Conservation (phyloP, 805 yeast species). For the Phaffomyces opuntiae region DNA sequence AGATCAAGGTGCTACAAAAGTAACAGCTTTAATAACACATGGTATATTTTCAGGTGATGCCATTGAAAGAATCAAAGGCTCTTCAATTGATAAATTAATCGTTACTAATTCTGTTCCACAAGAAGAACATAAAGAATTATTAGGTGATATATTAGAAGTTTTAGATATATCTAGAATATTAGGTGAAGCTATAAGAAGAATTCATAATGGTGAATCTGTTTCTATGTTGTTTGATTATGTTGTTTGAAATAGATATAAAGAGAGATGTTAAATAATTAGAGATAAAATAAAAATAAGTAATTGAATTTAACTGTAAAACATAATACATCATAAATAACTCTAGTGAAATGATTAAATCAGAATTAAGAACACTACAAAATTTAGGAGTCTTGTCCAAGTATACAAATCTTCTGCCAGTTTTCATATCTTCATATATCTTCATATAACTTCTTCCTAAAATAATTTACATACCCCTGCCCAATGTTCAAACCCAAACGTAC, state of each 20-base stretch:
- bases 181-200: conserved; percentile 93
- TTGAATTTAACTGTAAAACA: too few species aligned
- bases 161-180: conserved; percentile 83
- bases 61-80: conserved; percentile 53
- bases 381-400: too few species aligned
- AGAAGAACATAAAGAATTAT: conserved; percentile 39
- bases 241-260: neutral
- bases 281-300: too few species aligned
- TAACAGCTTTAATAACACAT: conserved; percentile 85
- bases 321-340: too few species aligned
- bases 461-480: too few species aligned
- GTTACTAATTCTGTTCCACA: conserved; percentile 94
- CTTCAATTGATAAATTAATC: conserved; percentile 74
- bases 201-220: conserved; percentile 95
- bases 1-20: conserved; percentile 86
- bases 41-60: conserved; percentile 94
- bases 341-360: too few species aligned
- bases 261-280: too few species aligned
- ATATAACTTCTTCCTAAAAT: too few species aligned
- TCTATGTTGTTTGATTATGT: conserved; percentile 87
- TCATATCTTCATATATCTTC: too few species aligned
- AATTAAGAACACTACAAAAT: too few species aligned
- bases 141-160: conserved; percentile 65
- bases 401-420: too few species aligned
- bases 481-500: too few species aligned